Evolutionary conservation across 2,329 filamentous ascomycete genomes (phyloP).

Genomic region (Trichoderma afroharzianum): DNA sequence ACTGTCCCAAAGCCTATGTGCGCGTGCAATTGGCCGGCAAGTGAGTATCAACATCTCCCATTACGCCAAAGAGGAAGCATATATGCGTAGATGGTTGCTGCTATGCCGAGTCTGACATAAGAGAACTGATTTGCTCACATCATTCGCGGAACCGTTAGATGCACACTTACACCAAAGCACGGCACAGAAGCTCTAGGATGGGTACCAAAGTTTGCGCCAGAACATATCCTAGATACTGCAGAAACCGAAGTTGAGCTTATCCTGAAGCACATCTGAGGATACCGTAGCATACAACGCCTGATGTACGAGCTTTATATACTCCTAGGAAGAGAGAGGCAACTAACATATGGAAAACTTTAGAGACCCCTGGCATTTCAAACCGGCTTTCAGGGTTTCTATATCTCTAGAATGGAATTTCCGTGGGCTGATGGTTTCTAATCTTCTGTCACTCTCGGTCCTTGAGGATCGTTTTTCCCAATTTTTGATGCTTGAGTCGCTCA

Average conservation of each 20-base stretch:
- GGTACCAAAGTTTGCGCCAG: background rate
- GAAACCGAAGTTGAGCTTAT: background rate
- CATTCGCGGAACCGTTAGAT: background rate
- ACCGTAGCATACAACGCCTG: background rate
- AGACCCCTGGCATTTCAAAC: too few relatives aligned
- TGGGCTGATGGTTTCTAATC: too few relatives aligned
- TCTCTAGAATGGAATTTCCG: too few relatives aligned
- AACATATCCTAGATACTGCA: background rate
- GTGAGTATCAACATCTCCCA: background rate
- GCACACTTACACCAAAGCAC: background rate
- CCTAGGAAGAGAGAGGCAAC: background rate
- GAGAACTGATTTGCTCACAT: background rate
- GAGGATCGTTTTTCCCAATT: too few relatives aligned
- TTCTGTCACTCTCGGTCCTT: too few relatives aligned
- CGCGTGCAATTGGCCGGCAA: background rate
- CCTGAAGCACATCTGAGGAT: background rate
- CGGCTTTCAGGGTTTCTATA: too few relatives aligned
- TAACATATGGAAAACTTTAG: fast-evolving
- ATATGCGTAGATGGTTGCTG: background rate
- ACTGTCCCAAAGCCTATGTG: background rate
- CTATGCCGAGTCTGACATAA: too few relatives aligned
- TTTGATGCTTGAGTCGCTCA: too few relatives aligned
- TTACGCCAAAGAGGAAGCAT: background rate
- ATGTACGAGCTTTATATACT: background rate
- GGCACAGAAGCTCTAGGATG: background rate